Evolutionary conservation across 2,329 filamentous ascomycete species (phyloP), one percentile per base, ranked within the genome.

Genomic region (Trichophyton schoenleinii): DNA sequence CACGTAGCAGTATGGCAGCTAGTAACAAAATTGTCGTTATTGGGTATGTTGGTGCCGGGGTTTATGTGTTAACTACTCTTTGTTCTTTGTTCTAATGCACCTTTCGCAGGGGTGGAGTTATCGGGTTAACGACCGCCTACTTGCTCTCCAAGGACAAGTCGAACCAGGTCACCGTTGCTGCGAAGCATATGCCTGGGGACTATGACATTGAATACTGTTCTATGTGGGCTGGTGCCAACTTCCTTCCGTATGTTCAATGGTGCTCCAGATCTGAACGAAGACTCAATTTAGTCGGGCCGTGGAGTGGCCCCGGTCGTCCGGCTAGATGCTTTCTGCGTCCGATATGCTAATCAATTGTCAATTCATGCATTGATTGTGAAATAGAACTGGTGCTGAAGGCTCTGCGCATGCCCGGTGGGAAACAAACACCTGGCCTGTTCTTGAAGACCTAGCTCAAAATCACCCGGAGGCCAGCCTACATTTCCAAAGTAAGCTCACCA

Each of bases 181-280:
- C 89, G 3, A 95, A 92, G 70, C 88, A 95, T 71, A 94, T 96
- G 87, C 91, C 91, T 0, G 91, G 91, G 41, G 91, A 96, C 76
- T 94, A 92, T 73, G 88, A 92, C 66, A 87, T 91, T 66, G 87
- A 95, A 78, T 96, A 96, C 72, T 86, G 89, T 0, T 95, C 89
- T 4, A 90, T 89, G 0, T 95, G 89, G 87, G 90, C 90, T 2
- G 90, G 90, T 13, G 90, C 89, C 64, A 92, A 94, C 70, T 86
- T 85, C 69, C 72, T 87, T 63, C 89, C 87, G 85, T 88, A 68
- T 64, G 85, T 78, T n/a, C 15, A 36, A 55, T 20, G 13, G 18
- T 3, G 3, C 13, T 15, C 28, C 25, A 6, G 3, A 18, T 6
- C 28, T 7, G 2, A 15, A 20, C 1, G 11, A 36, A 13, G 11